Base-by-base conservation (phyloP, 805 yeast species). In the Metschnikowia colocasiae region DNA sequence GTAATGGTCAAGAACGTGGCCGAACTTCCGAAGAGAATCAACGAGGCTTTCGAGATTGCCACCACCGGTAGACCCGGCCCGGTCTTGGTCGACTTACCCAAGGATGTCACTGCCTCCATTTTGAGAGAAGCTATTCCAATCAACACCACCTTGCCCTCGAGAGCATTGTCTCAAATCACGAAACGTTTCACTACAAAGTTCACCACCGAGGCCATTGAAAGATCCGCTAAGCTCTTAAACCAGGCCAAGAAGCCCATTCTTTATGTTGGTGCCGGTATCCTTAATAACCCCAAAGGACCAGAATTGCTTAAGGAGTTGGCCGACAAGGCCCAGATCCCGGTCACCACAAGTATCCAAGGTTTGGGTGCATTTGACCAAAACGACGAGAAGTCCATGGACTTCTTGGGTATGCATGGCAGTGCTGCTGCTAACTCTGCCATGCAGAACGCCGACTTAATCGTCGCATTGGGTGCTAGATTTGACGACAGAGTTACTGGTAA, bases 401-500 rank as follows among this genome's bases (percentile, higher is more conserved):
- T 94, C 95, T 79, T 94, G 57, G 99, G 99, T 60, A 94, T 94
- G 99, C 99, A 94, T 70, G 99, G 99, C 55, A 79, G 83, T 51
- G 97, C 90, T 43, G 89, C 90, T 59, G 99, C 99, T 58, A 94
- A 94, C 76, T 66, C 86, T 61, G 95, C 98, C 45, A 85, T 94
- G 58, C 99, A 94, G 74, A 76, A 82, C 50, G 96, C 98, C 34
- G 99, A 94, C 69, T 74, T 91, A 59, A 88, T 94, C 63, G 71
- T 94, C 53, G 98, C 98, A 15, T 76, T 94, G 37, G 99, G 99
- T 64, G 96, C 98, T 31, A 82, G 99, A 67, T 94, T 94, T 61
- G 99, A 94, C 71, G 99, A 94, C 74, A 91, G 99, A 76, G 99
- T 94, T 59, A 94, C 99, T 36, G 85, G 94, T 61, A 80, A 80